Evolutionary conservation across 352 stramenopile species (phyloP).

Genomic region (Thalassiosira mediterranea): DNA sequence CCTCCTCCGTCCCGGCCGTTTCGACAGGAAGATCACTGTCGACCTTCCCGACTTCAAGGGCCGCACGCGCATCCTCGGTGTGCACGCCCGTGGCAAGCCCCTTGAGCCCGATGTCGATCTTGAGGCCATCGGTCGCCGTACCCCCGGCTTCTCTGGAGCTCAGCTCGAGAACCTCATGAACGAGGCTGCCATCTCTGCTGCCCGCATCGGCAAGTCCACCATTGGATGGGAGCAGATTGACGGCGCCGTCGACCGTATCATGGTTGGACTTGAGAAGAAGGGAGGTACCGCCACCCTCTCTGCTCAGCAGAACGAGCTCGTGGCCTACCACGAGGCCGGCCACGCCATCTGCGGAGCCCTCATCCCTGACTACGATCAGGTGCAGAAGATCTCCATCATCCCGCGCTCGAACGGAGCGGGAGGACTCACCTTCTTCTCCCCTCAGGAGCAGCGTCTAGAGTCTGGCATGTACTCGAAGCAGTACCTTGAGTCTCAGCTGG

Average conservation of each 20-base stretch:
- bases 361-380: conserved; percentile 86
- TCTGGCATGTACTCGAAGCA: conserved; percentile 84
- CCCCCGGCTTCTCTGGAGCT: conserved; percentile 87
- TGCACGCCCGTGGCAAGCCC: conserved; percentile 89
- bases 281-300: conserved; percentile 66
- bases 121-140: conserved; percentile 82
- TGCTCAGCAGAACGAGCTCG: conserved; percentile 78
- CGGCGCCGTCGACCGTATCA: conserved; percentile 86
- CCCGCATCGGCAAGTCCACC: conserved; percentile 73
- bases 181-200: conserved; percentile 85
- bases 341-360: conserved; percentile 85
- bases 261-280: conserved; percentile 88
- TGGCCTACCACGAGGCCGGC: conserved; percentile 87
- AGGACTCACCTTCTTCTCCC: conserved; percentile 86
- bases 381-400: conserved; percentile 88
- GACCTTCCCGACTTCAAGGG: conserved; percentile 91
- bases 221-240: conserved; percentile 89
- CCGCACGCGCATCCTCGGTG: conserved; percentile 92
- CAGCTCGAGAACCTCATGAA: conserved; percentile 88
- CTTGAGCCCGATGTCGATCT: conserved; percentile 86
- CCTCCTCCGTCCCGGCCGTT: conserved; percentile 93
- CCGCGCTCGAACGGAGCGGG: conserved; percentile 85
- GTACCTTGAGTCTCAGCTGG: conserved; percentile 84
- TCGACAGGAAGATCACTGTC: conserved; percentile 96
- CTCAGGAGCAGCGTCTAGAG: conserved; percentile 83